A percentile compares a stretch with the other conserved stretches of the same genome.
phyloP scores from a whole-genome alignment of 2,329 filamentous ascomycete species.

The Sporothrix globosa region DNA sequence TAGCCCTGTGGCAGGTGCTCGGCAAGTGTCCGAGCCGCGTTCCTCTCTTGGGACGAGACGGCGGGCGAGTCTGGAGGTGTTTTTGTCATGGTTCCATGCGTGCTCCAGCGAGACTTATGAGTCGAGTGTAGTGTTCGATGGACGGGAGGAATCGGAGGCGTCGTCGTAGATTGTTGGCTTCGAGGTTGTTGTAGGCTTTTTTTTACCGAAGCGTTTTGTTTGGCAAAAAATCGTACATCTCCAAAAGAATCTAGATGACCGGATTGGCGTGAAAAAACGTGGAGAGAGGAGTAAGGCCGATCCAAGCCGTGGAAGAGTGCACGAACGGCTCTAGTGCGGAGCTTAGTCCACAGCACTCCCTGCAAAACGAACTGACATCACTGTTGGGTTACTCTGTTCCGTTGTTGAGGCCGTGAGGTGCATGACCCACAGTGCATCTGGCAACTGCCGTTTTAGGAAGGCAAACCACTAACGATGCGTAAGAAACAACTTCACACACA shows the following conservation, averaged over 20 bases:
- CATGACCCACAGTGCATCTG: constrained; percentile 14
- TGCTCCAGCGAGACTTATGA: background rate
- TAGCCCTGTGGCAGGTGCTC: constrained; percentile 45
- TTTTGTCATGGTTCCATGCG: constrained; percentile 32
- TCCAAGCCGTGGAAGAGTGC: constrained; percentile 2
- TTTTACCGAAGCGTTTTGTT: background rate
- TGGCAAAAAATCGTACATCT: background rate
- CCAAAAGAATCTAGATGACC: background rate
- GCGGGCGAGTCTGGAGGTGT: constrained; percentile 29
- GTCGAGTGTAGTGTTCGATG: background rate
- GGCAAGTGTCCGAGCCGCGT: constrained; percentile 38
- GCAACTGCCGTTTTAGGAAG: constrained; percentile 26
- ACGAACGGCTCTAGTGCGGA: background rate
- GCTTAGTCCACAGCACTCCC: background rate
- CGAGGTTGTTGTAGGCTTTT: background rate
- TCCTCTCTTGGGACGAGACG: constrained; percentile 28
- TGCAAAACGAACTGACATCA: constrained; percentile 28
- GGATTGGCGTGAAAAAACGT: constrained; percentile 8
- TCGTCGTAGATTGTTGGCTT: background rate
- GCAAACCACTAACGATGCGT: constrained; percentile 7
- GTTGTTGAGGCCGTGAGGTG: background rate
- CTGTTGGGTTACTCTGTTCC: background rate
- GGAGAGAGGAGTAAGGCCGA: constrained; percentile 21
- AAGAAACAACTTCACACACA: background rate
- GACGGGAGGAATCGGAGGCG: background rate